Evolutionary conservation across 2,329 filamentous ascomycete genomes (phyloP).

Genomic region (Microascus cirrosus): DNA sequence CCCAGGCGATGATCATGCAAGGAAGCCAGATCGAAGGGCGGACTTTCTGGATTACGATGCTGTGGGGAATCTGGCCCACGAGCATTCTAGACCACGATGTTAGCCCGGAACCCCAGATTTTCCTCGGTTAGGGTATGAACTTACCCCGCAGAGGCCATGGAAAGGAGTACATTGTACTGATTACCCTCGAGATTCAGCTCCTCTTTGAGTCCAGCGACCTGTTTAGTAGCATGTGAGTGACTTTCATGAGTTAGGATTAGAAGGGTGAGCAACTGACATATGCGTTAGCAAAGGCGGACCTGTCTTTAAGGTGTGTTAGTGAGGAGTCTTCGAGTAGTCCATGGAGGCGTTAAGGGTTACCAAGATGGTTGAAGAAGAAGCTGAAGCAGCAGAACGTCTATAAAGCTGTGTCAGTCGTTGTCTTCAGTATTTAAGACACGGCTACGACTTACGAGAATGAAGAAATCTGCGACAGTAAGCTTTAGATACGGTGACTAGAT

Average conservation of each 20-base stretch:
- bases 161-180: constrained; percentile 38
- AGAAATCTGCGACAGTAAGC: not conserved
- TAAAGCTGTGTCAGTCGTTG: not conserved
- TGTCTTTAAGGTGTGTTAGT: constrained; percentile 6
- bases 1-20: constrained; percentile 21
- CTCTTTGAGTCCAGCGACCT: constrained; percentile 33
- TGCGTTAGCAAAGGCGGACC: constrained; percentile 23
- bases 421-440: not conserved
- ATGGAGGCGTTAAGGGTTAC: constrained; percentile 2
- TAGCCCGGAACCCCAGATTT: not conserved
- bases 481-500: not conserved
- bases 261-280: constrained; percentile 15
- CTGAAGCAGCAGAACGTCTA: constrained; percentile 22
- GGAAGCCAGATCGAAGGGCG: constrained; percentile 27
- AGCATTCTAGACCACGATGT: constrained; percentile 18
- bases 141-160: constrained; percentile 24
- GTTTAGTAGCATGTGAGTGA: not conserved
- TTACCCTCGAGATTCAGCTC: constrained; percentile 40
- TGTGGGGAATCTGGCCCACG: constrained; percentile 28
- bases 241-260: rapidly evolving
- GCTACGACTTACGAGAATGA: not conserved
- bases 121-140: not conserved
- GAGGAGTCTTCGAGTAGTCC: not conserved
- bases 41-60: constrained; percentile 25
- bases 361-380: constrained; percentile 26